phyloP scores from a whole-genome alignment of 306 rosid genomes.

The Delonix regia region DNA sequence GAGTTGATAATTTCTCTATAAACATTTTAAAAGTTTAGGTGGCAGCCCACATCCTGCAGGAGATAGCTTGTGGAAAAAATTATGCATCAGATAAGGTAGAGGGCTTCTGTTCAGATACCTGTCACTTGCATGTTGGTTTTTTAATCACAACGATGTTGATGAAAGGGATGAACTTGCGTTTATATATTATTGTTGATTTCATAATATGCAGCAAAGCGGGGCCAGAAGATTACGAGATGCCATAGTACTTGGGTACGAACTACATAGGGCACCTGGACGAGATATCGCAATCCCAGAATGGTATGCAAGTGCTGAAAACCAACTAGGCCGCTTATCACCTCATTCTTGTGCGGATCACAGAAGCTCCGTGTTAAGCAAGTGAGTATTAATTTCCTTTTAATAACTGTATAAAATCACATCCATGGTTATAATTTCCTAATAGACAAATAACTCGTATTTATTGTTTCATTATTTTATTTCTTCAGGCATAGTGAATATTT shows the following conservation, averaged over 20 bases:
- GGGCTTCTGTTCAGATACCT: not conserved
- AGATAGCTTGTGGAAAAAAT: slow-evolving; percentile 86
- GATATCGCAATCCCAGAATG: slow-evolving; percentile 87
- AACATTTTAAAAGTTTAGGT: slow-evolving; percentile 55
- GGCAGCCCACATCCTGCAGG: slow-evolving; percentile 93
- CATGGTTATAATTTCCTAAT: not conserved
- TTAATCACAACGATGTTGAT: not conserved
- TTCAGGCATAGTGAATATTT: slow-evolving; percentile 66
- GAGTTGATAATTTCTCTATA: slow-evolving; percentile 15
- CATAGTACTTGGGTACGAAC: slow-evolving; percentile 95
- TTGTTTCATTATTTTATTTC: slow-evolving; percentile 22
- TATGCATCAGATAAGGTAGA: slow-evolving; percentile 89
- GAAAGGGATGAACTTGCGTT: slow-evolving; percentile 13
- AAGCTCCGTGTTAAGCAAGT: slow-evolving; percentile 49
- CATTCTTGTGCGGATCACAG: slow-evolving; percentile 39
- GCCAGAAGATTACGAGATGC: slow-evolving; percentile 96
- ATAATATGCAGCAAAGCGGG: slow-evolving; percentile 74
- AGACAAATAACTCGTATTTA: slow-evolving; percentile 15
- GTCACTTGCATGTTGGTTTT: slow-evolving; percentile 22
- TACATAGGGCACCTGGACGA: slow-evolving; percentile 89
- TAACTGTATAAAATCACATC: not conserved
- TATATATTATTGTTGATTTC: slow-evolving; percentile 16
- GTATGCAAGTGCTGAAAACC: slow-evolving; percentile 84
- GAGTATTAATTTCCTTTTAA: slow-evolving; percentile 47
- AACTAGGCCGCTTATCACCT: slow-evolving; percentile 60